Evolutionary conservation across 2,329 filamentous ascomycete species (phyloP).

Genomic region (Cladosporium oxysporum): DNA sequence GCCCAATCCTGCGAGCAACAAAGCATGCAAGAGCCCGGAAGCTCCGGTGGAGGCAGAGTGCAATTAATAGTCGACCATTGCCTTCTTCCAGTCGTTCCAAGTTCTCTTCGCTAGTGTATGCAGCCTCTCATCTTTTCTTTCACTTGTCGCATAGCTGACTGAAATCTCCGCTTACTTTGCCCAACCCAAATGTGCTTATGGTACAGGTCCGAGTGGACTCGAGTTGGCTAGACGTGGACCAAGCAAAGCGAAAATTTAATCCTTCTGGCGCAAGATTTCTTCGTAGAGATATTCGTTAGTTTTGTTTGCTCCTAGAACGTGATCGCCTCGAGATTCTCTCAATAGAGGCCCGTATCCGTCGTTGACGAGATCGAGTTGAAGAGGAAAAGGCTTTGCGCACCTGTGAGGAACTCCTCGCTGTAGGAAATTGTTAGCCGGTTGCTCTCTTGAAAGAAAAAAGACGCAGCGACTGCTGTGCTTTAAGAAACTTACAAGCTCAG

Average conservation of each 20-base stretch:
- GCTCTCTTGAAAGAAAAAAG: not conserved
- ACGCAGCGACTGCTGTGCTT: not conserved
- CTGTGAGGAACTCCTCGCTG: constrained; percentile 57
- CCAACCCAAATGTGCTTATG: not conserved
- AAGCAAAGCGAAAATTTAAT: not conserved
- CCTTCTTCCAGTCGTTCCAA: not conserved
- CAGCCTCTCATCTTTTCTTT: not conserved
- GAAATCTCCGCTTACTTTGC: not conserved
- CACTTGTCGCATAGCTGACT: not conserved
- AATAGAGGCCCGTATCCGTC: constrained; percentile 56
- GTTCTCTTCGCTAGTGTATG: not conserved
- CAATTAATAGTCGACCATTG: not conserved
- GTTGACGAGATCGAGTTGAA: constrained; percentile 54
- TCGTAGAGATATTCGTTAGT: constrained; percentile 1
- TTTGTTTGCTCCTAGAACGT: not conserved
- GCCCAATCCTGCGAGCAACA: not conserved
- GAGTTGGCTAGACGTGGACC: not conserved
- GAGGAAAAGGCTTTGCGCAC: constrained; percentile 57
- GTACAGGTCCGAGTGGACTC: not conserved
- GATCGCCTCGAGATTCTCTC: constrained; percentile 23
- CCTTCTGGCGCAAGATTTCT: constrained; percentile 21
- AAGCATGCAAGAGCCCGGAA: not conserved
- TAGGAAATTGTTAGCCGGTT: not conserved
- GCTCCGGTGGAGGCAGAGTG: not conserved
- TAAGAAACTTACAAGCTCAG: constrained; percentile 53